phyloP scores from a whole-genome alignment of 176 grass and related monocot species.

The Areca catechu region DNA sequence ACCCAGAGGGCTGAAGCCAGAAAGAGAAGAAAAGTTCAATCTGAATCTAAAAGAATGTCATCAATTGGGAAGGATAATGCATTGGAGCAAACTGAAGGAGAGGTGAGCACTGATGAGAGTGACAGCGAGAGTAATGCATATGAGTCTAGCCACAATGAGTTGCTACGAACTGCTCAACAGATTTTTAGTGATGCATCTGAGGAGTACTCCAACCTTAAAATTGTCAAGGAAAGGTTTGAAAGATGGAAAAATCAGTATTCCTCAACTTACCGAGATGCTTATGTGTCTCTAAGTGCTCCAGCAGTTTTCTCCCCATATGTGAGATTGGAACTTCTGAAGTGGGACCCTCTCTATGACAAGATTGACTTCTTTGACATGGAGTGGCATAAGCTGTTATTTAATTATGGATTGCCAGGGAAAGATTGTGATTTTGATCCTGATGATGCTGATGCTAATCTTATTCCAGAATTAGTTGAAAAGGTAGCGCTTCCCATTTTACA shows the following conservation, averaged over 20 bases:
- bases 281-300: slow-evolving; percentile 60
- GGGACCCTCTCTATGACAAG: slow-evolving; percentile 71
- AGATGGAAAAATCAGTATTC: slow-evolving; percentile 67
- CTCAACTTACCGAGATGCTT: slow-evolving; percentile 67
- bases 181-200: slow-evolving; percentile 89
- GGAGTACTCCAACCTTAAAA: slow-evolving; percentile 69
- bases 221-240: slow-evolving; percentile 93
- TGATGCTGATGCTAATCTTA: slow-evolving; percentile 49
- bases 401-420: slow-evolving; percentile 38
- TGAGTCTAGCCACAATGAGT: slow-evolving; percentile 59
- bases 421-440: slow-evolving; percentile 17
- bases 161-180: slow-evolving; percentile 62
- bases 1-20: slow-evolving; percentile 62
- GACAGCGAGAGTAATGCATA: slow-evolving; percentile 77
- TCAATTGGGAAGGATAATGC: slow-evolving; percentile 30
- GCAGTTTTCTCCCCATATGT: slow-evolving; percentile 73
- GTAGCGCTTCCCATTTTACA: slow-evolving; percentile 94
- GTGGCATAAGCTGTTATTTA: slow-evolving; percentile 63
- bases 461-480: slow-evolving; percentile 72
- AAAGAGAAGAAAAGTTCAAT: slow-evolving; percentile 38
- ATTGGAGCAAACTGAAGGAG: slow-evolving; percentile 57
- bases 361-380: slow-evolving; percentile 68
- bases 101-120: slow-evolving; percentile 96
- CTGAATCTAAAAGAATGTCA: slow-evolving; percentile 60
- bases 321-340: slow-evolving; percentile 81